Conservation (phyloP, 2,329 filamentous ascomycete genomes). For the Conoideocrella luteorostrata region DNA sequence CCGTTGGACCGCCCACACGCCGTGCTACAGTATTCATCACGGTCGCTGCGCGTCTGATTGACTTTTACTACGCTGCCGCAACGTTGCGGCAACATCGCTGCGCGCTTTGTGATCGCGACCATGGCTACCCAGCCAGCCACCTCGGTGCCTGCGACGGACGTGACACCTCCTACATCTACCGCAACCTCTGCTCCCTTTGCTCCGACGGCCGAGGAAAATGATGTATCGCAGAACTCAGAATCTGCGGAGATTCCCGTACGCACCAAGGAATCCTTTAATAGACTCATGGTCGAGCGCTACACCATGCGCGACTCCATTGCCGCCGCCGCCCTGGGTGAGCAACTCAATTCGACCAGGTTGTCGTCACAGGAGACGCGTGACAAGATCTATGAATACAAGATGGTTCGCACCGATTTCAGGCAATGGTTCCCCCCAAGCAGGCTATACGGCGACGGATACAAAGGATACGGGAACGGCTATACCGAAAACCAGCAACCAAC, state of each 20-base stretch:
- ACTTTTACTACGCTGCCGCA: conserved; percentile 19
- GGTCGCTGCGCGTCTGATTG: conserved; percentile 8
- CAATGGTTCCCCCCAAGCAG: conserved; percentile 49
- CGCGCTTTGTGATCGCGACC: conserved; percentile 23
- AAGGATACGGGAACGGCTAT: conserved; percentile 79
- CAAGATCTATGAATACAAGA: conserved; percentile 64
- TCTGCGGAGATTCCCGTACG: conserved; percentile 34
- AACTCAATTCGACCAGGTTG: conserved; percentile 47
- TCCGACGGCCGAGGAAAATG: conserved; percentile 21
- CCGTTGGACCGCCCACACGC: conserved; percentile 10
- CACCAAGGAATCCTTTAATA: conserved; percentile 50
- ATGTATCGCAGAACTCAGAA: conserved; percentile 13
- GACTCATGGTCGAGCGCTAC: conserved; percentile 47
- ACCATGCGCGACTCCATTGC: conserved; percentile 49
- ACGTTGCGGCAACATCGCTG: conserved; percentile 31
- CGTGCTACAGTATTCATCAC: conserved; percentile 11
- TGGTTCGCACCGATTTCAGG: conserved; percentile 49
- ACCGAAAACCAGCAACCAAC: conserved; percentile 62
- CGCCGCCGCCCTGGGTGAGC: conserved; percentile 43
- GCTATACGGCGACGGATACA: conserved; percentile 70
- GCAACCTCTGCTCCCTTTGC: conserved; percentile 22
- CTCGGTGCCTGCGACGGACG: conserved; percentile 26
- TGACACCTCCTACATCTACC: conserved; percentile 24
- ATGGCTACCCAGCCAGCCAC: conserved; percentile 41
- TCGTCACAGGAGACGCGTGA: conserved; percentile 57